These are phyloP conservation scores for Austroboletus novae-zelandiae DNA, from an alignment of 1,284 basidiomycete species.

Conservation along the genomic window DNA sequence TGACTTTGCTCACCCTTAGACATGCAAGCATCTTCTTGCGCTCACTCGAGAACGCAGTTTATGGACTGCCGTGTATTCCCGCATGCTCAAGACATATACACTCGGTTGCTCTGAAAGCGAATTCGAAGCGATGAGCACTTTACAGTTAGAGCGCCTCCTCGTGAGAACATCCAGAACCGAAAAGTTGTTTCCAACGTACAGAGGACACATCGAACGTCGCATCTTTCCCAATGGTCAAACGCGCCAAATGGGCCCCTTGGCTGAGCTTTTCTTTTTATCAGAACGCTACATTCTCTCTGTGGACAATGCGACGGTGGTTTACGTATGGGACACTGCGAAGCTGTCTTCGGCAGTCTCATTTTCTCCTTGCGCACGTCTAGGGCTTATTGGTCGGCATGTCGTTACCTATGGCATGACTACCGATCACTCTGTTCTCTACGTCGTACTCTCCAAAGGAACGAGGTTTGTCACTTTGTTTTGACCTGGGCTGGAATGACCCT, in stretches of 20 bases:
- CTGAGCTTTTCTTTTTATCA: conserved; percentile 10
- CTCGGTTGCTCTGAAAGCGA: conserved; percentile 5
- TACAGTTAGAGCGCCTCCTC: conserved; percentile 9
- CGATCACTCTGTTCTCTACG: conserved; percentile 10
- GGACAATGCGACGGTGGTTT: conserved; percentile 4
- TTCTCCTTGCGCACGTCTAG: conserved; percentile 5
- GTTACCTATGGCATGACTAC: neutral
- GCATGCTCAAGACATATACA: conserved; percentile 4
- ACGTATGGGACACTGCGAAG: conserved; percentile 12
- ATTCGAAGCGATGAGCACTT: neutral
- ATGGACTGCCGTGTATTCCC: conserved; percentile 4
- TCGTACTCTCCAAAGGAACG: neutral
- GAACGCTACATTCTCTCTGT: conserved; percentile 20
- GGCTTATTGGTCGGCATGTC: conserved; percentile 5
- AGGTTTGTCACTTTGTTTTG: conserved; percentile 4
- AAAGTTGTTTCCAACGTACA: conserved; percentile 7
- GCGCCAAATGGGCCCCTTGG: neutral
- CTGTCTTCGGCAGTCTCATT: neutral
- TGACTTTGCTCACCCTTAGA: conserved; percentile 4
- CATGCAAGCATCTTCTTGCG: conserved; percentile 7
- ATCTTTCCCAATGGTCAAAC: neutral
- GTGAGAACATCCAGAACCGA: conserved; percentile 7
- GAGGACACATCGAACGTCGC: neutral
- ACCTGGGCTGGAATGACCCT: neutral
- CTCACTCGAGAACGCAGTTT: conserved; percentile 6